Base-by-base conservation (phyloP, 768 basidiomycete species). In the Amanita subjunquillea region DNA sequence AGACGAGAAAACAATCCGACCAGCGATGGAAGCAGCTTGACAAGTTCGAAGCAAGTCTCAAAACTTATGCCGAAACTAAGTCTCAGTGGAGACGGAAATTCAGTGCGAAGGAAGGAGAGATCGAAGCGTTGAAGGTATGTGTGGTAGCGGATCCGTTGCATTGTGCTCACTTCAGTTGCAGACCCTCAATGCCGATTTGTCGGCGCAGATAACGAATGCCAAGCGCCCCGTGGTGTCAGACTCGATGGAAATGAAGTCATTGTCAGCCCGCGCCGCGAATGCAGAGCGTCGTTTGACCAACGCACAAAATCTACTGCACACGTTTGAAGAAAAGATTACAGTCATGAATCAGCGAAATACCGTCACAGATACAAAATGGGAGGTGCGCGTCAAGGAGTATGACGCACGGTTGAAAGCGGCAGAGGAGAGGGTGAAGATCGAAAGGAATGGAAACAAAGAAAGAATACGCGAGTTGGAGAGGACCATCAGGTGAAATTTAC, bases 401-500 rank as follows among this genome's bases (percentile, higher is more conserved):
- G 91, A 96, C 68, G 64, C 79, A 12, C 70, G 88, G 15, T 62
- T 93, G 56, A 84, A 83, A 65, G 81, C 83, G 0, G 90, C 90
- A 0, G 91, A 92, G 61, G 94, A 98, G 73, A 84, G 83, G 63
- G 82, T 91, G 57, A 97, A 97, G 75, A 76, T 91, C 51, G 93
- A 95, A 72, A 74, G 89, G 55, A 94, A 97, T 61, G 96, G 95
- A 3, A 80, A 85, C 41, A 99, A 97, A 69, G 95, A 98, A 68
- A 70, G 89, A 20, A 71, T 87, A 1, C 59, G 65, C 9, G 87
- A 91, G 66, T 69, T 91, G 54, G 85, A 89, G 66, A 80, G 64
- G 50, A 80, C 78, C 59, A 66, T 89, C 57, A 87, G 77, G 90
- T 88, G 51, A 41, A 72, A 52, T 9, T 51, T 36, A 48, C 17